Evolutionary conservation across 768 basidiomycete genomes (phyloP).

Genomic region (Candolleomyces eurysporus): DNA sequence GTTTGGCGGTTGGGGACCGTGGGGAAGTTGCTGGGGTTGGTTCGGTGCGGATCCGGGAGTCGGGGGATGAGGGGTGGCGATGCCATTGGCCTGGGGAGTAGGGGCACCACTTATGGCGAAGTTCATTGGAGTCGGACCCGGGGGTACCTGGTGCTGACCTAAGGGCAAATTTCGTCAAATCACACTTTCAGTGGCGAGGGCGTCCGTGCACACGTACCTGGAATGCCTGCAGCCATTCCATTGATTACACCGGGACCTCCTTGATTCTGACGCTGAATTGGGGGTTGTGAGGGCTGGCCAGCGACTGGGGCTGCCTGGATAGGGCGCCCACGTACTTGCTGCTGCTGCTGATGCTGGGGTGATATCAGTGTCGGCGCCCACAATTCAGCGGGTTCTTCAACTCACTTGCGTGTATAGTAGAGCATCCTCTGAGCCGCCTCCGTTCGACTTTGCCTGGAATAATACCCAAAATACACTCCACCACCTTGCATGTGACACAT

Average conservation of each 20-base stretch:
- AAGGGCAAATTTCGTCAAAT: neutral
- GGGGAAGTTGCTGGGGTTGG: conserved; percentile 8
- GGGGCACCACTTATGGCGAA: conserved; percentile 7
- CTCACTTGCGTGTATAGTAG: conserved; percentile 68
- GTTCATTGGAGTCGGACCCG: conserved; percentile 8
- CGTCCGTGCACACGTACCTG: conserved; percentile 5
- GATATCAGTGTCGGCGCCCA: neutral
- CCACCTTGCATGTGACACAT: conserved; percentile 50
- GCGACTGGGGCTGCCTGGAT: conserved; percentile 1
- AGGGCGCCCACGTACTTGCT: conserved; percentile 9
- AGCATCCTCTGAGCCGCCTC: conserved; percentile 65
- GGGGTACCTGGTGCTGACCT: conserved; percentile 5
- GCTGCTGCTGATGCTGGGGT: conserved; percentile 22
- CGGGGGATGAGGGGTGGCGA: conserved; percentile 7
- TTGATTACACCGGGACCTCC: conserved; percentile 16
- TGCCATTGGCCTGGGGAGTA: conserved; percentile 11
- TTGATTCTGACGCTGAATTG: conserved; percentile 10
- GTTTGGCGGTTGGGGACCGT: conserved; percentile 13
- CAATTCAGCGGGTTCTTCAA: conserved; percentile 9
- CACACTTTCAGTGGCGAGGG: neutral
- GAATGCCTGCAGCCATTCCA: conserved; percentile 9
- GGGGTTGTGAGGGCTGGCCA: conserved; percentile 1
- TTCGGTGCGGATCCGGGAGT: conserved; percentile 8
- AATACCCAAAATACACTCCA: conserved; percentile 90
- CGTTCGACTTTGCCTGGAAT: conserved; percentile 76